Evolutionary conservation across 441 rosid genomes (phyloP), one percentile per base, ranked within the genome.

Genomic region (Erysimum cheiri): DNA sequence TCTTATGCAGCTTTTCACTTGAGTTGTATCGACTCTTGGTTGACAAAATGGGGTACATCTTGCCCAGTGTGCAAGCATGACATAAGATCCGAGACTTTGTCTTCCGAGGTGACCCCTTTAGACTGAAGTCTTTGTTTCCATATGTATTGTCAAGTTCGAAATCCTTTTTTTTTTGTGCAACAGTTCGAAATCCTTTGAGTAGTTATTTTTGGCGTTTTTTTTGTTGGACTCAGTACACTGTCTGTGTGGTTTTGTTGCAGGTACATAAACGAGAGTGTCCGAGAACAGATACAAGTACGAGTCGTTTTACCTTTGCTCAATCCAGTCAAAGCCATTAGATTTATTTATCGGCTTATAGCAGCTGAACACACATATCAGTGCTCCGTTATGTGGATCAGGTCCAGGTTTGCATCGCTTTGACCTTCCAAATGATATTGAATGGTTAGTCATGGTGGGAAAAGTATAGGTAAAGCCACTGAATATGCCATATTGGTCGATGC

Each of bases 51-150:
- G 88, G 90, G 89, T 29, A 84, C 88, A 66, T 83, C 81, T 66
- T 87, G 96, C 81, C 93, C 96, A 0, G 85, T 91, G 11, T 91
- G 96, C 87, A 91, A 87, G 81, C 84, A 84, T 63, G 93, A 91
- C 62, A 73, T 89, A 74, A 85, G 82, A 72, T 68, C 76, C 36
- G 61, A 75, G 44, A 47, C 54, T 72, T 13, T 77, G 39, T 66
- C 74, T 73, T 75, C 82, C 55, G 83, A 80, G 91, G 95, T 83
- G 64, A 78, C 75, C 40, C 17, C 56, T 1, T 48, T 35, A 4
- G 14, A 36, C 49, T 55, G 22, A 36, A 6, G 31, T 37, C 29
- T 31, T 39, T 37, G 60, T 47, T 72, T 37, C 76, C 60, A 37
- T 64, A 48, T 57, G 19, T 37, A 46, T 15, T 40, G 15, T 11